Conservation (phyloP, 2,329 filamentous ascomycete species). For the Stagonosporopsis chrysanthemi region DNA sequence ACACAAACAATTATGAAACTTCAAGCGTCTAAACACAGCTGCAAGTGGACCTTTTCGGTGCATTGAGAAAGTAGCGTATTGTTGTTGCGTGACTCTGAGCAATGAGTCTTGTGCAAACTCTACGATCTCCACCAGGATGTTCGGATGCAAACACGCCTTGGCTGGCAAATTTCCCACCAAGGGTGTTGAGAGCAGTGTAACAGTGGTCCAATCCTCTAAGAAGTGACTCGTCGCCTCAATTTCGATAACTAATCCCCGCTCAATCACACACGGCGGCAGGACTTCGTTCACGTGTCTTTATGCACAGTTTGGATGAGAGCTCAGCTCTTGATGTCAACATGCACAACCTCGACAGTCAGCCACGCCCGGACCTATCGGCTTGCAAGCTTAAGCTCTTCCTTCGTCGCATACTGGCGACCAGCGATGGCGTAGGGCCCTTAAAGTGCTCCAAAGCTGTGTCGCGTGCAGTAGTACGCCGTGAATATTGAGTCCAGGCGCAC, state of each 20-base stretch:
- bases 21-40: neutral
- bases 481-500: constrained; percentile 2
- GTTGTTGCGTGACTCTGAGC: constrained; percentile 3
- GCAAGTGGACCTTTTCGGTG: neutral
- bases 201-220: neutral
- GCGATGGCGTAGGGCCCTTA: constrained; percentile 1
- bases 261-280: neutral
- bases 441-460: constrained; percentile 9
- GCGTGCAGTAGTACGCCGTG: constrained; percentile 14
- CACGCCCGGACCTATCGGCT: constrained; percentile 11
- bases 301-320: neutral
- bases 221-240: neutral
- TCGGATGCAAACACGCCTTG: constrained; percentile 1
- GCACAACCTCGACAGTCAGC: neutral
- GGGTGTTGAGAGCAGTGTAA: neutral
- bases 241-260: neutral
- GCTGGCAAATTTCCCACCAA: constrained; percentile 7
- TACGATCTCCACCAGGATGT: constrained; percentile 6
- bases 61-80: neutral
- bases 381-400: neutral
- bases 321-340: neutral
- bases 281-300: neutral
- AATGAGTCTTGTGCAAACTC: constrained; percentile 10
- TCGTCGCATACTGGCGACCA: neutral
- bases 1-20: neutral